Conservation (phyloP, 2,329 filamentous ascomycete genomes). For the Epicoccum nigrum region DNA sequence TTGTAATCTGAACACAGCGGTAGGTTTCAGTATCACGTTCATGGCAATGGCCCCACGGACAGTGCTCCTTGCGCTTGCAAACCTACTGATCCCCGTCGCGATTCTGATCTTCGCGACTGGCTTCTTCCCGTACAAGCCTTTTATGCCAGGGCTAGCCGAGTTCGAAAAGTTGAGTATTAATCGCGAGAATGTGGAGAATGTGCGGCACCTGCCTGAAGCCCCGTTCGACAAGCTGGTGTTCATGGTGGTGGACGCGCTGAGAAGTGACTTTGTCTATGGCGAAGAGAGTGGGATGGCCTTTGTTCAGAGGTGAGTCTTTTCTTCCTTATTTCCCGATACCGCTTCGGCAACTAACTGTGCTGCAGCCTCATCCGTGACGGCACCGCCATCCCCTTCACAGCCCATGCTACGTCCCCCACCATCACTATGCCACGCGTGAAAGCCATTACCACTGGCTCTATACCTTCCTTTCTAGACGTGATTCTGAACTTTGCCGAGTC, state of each 20-base stretch:
- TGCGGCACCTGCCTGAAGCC: conserved; percentile 59
- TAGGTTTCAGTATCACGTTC: background rate
- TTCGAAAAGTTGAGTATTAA: conserved; percentile 64
- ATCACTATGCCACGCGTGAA: conserved; percentile 99
- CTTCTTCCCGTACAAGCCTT: conserved; percentile 98
- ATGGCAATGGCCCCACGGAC: conserved; percentile 34
- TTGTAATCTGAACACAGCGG: background rate
- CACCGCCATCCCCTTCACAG: conserved; percentile 88
- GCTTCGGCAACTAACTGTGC: background rate
- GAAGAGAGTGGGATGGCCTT: conserved; percentile 80
- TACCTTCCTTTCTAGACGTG: conserved; percentile 96
- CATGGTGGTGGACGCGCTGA: conserved; percentile 94
- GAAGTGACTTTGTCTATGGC: conserved; percentile 90
- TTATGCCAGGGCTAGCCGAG: conserved; percentile 81
- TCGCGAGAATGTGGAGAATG: conserved; percentile 28
- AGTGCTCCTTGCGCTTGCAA: conserved; percentile 67
- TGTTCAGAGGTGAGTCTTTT: conserved; percentile 74
- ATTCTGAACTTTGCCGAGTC: conserved; percentile 96
- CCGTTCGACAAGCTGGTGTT: conserved; percentile 91
- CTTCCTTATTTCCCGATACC: background rate
- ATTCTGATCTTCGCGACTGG: conserved; percentile 76
- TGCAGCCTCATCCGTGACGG: conserved; percentile 81
- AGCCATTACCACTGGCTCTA: conserved; percentile 94
- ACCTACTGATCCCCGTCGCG: conserved; percentile 76
- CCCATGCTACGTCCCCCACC: conserved; percentile 93